These are phyloP conservation scores for Sporothrix variecibatus DNA, from an alignment of 2,329 filamentous ascomycete genomes.

Conservation along the genomic window DNA sequence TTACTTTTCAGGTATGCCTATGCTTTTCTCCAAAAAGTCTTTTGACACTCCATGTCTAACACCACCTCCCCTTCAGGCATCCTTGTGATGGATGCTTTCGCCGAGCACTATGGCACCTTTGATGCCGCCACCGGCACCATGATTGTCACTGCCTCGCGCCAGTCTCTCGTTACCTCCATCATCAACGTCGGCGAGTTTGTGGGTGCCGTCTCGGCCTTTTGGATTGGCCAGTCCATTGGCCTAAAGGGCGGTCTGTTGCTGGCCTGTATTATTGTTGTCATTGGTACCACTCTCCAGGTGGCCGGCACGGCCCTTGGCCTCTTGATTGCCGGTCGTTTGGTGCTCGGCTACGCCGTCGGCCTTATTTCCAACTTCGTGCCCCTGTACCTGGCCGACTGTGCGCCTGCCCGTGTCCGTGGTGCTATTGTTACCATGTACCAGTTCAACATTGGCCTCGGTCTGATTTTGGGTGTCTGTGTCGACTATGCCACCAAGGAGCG, in stretches of 20 bases:
- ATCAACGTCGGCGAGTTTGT: slow-evolving; percentile 18
- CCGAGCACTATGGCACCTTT: slow-evolving; percentile 7
- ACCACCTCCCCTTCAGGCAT: background rate
- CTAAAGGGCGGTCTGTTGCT: background rate
- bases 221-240: slow-evolving; percentile 14
- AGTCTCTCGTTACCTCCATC: slow-evolving; percentile 16
- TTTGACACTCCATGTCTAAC: background rate
- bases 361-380: slow-evolving; percentile 20
- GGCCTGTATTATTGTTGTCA: background rate
- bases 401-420: background rate
- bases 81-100: slow-evolving; percentile 10
- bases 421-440: slow-evolving; percentile 17
- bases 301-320: slow-evolving; percentile 10
- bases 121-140: slow-evolving; percentile 3
- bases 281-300: slow-evolving; percentile 15
- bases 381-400: slow-evolving; percentile 12
- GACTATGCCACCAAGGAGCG: slow-evolving; percentile 17
- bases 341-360: slow-evolving; percentile 11
- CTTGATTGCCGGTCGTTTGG: slow-evolving; percentile 1
- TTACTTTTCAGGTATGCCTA: slow-evolving; percentile 13
- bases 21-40: background rate
- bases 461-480: slow-evolving; percentile 3
- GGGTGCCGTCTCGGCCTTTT: background rate
- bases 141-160: background rate
- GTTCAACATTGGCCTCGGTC: slow-evolving; percentile 16